phyloP scores from a whole-genome alignment of 2,329 filamentous ascomycete species.

The Paraconiothyrium sp. region DNA sequence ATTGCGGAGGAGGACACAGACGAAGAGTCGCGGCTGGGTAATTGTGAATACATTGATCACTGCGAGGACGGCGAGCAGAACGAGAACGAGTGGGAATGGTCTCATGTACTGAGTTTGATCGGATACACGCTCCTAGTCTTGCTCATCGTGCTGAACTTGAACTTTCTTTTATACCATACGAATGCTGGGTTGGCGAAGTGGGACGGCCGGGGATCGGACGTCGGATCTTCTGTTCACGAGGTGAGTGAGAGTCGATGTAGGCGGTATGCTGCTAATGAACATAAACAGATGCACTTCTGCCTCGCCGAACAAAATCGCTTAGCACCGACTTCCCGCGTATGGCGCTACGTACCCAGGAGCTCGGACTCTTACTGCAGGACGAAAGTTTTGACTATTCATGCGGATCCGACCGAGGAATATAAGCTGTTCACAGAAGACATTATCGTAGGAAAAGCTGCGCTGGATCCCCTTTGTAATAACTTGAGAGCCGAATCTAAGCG shows the following conservation, averaged over 20 bases:
- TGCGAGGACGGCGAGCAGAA: constrained; percentile 3
- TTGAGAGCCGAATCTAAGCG: constrained; percentile 1
- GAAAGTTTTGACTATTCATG: constrained; percentile 21
- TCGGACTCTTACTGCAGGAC: constrained; percentile 19
- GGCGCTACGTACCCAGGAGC: constrained; percentile 23
- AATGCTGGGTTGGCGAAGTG: not conserved
- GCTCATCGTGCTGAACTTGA: constrained; percentile 18
- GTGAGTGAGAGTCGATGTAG: not conserved
- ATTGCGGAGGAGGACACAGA: constrained; percentile 11
- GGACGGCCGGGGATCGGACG: not conserved
- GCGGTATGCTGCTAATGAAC: not conserved
- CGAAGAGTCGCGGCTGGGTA: constrained; percentile 23
- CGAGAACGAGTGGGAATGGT: not conserved
- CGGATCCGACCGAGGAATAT: constrained; percentile 17
- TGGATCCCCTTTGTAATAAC: not conserved
- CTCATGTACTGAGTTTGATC: not conserved
- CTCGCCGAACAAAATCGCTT: constrained; percentile 25
- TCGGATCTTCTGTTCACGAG: not conserved
- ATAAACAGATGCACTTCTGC: constrained; percentile 33
- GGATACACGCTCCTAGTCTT: constrained; percentile 17
- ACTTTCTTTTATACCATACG: constrained; percentile 14
- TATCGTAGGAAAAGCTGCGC: constrained; percentile 10
- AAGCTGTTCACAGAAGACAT: constrained; percentile 24
- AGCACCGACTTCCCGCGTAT: constrained; percentile 27
- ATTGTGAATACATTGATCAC: constrained; percentile 16